Base-by-base conservation (phyloP, 2,329 filamentous ascomycete species). In the Daldinia sp. region DNA sequence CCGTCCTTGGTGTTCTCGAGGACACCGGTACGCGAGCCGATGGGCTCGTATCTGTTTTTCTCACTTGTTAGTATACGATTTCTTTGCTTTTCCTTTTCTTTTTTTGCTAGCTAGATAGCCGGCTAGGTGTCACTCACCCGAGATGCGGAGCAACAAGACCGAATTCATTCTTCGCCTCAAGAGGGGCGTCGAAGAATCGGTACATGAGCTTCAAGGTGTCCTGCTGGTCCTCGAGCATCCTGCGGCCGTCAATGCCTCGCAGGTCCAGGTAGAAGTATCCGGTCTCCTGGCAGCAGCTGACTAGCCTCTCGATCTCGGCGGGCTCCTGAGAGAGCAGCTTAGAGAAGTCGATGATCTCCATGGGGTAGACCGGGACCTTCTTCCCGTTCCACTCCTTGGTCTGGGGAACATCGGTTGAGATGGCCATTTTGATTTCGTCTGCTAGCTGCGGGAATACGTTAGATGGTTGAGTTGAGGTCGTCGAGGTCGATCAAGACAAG, bases 201-300 rank as follows among this genome's bases (percentile, higher is more conserved):
- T 84, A 76, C 84, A 86, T 86, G 37, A 85, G 78, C 64, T 80
- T 77, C 27, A 85, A 77, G 2, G 80, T 81, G 67, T 83, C 79
- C 71, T 85, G 77, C 65, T 83, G 79, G 72, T 86, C 83, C 32
- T 79, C 77, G 58, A 85, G 77, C 74, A 84, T 79, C 47, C 83
- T 74, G 61, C 82, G 81, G 64, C 83, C 83, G 68, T 85, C 83
- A 61, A 85, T 82, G 64, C 77, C 78, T 64, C 81, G 70, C 8
- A 86, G 78, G 70, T 86, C 81, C 37, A 86, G 78, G 71, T 86
- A 84, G 74, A 86, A 86, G 77, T 81, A 86, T 1, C 84, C 84
- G 30, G 83, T 79, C 17, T 80, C 76, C 61, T 81, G 75, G 72
- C 84, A 86, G 65, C 77, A 78, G 32, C 78, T 75, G 56, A 84